Percentiles rank a stretch among this genome's conserved stretches.
phyloP scores from a whole-genome alignment of 2,329 filamentous ascomycete species.

The Aspergillus fructus region DNA sequence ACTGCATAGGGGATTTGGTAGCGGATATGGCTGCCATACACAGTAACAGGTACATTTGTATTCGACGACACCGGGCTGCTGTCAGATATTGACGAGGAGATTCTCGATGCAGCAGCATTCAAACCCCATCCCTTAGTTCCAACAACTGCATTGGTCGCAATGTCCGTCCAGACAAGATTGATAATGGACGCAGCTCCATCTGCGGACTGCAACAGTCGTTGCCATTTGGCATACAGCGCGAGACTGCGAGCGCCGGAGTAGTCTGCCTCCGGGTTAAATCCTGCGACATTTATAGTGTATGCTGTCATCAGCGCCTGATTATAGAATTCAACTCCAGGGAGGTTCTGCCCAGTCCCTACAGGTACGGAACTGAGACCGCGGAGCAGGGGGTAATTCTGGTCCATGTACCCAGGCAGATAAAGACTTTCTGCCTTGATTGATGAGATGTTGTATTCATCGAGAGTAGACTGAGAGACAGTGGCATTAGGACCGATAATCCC shows the following conservation, averaged over 20 bases:
- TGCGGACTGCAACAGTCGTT: constrained; percentile 31
- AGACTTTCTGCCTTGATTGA: constrained; percentile 22
- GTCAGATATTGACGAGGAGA: neutral
- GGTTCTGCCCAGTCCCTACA: constrained; percentile 23
- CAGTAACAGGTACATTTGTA: constrained; percentile 25
- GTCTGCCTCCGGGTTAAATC: constrained; percentile 18
- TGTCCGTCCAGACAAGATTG: constrained; percentile 49
- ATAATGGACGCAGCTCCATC: constrained; percentile 35
- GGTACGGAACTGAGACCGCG: constrained; percentile 4
- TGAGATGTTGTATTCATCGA: neutral
- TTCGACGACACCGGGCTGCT: neutral
- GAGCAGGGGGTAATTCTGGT: neutral
- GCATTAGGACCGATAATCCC: neutral
- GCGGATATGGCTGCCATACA: constrained; percentile 28
- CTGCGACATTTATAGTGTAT: neutral
- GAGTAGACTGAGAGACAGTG: neutral
- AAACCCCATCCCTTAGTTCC: constrained; percentile 30
- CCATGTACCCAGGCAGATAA: constrained; percentile 31
- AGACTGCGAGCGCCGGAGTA: constrained; percentile 40
- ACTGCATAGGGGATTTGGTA: constrained; percentile 37
- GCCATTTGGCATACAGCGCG: constrained; percentile 45
- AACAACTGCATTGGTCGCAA: constrained; percentile 44
- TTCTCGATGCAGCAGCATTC: neutral
- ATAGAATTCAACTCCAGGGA: constrained; percentile 37
- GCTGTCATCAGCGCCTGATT: constrained; percentile 19